A percentile compares a stretch with the other conserved stretches of the same genome.
These are phyloP conservation scores for Chaetomium globosum DNA, from an alignment of 2,329 filamentous ascomycete genomes.

Conservation along the genomic window DNA sequence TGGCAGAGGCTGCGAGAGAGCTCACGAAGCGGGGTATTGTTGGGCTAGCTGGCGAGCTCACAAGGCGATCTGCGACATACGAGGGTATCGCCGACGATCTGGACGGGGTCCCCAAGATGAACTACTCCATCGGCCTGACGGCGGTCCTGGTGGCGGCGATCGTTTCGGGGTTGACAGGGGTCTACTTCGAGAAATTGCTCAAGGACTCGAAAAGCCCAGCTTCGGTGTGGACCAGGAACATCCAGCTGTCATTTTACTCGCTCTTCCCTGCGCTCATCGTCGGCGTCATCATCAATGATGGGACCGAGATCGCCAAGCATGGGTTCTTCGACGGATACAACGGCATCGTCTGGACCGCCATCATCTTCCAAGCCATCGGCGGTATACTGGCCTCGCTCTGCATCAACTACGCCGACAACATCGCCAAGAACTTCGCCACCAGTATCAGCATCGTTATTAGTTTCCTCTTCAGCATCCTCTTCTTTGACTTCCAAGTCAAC, in stretches of 20 bases:
- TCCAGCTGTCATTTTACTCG: slow-evolving; percentile 93
- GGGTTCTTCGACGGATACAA: slow-evolving; percentile 97
- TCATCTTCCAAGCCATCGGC: slow-evolving; percentile 78
- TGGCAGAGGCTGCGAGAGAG: slow-evolving; percentile 54
- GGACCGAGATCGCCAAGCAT: slow-evolving; percentile 75
- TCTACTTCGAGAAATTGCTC: slow-evolving; percentile 87
- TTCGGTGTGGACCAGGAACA: slow-evolving; percentile 91
- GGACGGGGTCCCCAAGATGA: slow-evolving; percentile 61
- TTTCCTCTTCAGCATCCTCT: slow-evolving; percentile 79
- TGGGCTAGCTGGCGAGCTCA: slow-evolving; percentile 48
- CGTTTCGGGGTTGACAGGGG: slow-evolving; percentile 81
- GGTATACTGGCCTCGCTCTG: slow-evolving; percentile 82
- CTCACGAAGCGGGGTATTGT: slow-evolving; percentile 53
- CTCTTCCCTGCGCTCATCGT: slow-evolving; percentile 85
- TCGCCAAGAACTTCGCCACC: slow-evolving; percentile 90
- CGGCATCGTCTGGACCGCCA: slow-evolving; percentile 83
- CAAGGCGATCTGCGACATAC: slow-evolving; percentile 81
- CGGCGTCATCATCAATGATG: slow-evolving; percentile 85
- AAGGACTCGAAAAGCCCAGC: slow-evolving; percentile 77
- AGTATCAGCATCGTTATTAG: slow-evolving; percentile 89
- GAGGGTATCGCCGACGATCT: slow-evolving; percentile 77
- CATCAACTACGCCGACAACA: slow-evolving; percentile 83
- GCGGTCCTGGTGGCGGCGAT: slow-evolving; percentile 78
- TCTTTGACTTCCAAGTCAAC: slow-evolving; percentile 80
- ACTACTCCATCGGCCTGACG: slow-evolving; percentile 75